Evolutionary conservation across 2,329 filamentous ascomycete species (phyloP), one percentile per base, ranked within the genome.

Genomic region (Pseudogymnoascus sp.): DNA sequence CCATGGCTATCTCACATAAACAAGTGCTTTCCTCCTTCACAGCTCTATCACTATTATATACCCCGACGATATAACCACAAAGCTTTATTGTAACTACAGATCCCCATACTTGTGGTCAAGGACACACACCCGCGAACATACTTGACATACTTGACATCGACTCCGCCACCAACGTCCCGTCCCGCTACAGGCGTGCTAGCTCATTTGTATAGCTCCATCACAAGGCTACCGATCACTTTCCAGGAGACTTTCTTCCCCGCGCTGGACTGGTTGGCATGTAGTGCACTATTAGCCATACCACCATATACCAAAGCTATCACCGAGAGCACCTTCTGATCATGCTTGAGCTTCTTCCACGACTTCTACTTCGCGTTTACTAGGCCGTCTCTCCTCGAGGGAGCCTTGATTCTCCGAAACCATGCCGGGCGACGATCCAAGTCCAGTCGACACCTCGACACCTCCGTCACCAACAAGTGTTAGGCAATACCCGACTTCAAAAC

Each of bases 371-470:
- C 51, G 51, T 6, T 57, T 34, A 57, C 28, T 34, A 57, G 51
- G 28, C 25, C n/a, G n/a, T 19, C 51, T 34, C 51, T 57, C 10
- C n/a, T 34, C 28, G 28, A 57, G 16, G 25, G 51, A 21, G 51
- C 51, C 28, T 19, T 25, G 28, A 57, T 57, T 19, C 10, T 25
- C n/a, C 25, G 14, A 57, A 61, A 16, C 19, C 6, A 61, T 37
- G 34, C 41, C 25, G 60, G 34, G 34, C 21, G 60, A 61, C 34
- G 60, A 61, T 61, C 34, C 21, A n/a, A 61, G 60, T 8, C 60
- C 63, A n/a, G 54, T 34, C n/a, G 63, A 62, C 48, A 62, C 63
- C 13, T 62, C 54, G 31, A 36, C 28, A 6, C 63, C 63, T 28
- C 37, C 63, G 23, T 64, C 63, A 19, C 63, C 63, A 11, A 64